Evolutionary conservation across 768 basidiomycete species (phyloP).

Genomic region (Tulasnella sp.): DNA sequence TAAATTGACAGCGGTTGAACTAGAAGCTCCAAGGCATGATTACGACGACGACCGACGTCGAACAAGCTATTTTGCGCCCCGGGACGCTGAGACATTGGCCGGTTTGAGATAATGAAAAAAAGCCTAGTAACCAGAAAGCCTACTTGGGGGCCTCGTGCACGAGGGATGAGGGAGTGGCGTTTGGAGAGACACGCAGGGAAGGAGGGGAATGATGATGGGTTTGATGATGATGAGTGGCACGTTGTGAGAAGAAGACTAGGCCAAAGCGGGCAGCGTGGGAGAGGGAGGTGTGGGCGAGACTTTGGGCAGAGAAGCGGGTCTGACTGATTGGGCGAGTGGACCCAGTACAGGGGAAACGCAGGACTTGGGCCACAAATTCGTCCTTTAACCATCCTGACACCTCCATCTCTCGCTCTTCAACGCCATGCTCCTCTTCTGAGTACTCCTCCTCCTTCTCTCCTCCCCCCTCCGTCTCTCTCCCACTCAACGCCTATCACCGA

Average conservation of each 20-base stretch:
- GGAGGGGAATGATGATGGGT: background rate
- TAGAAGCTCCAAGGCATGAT: background rate
- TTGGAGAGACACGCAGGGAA: background rate
- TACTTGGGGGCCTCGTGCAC: background rate
- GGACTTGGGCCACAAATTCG: background rate
- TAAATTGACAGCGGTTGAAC: background rate
- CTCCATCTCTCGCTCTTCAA: background rate
- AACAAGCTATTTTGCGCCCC: too few relatives aligned
- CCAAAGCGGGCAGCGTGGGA: background rate
- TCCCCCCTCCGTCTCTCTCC: background rate
- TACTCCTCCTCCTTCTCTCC: background rate
- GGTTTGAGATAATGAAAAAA: background rate
- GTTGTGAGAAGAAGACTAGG: slow-evolving; percentile 4
- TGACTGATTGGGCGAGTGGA: background rate
- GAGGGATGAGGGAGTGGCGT: slow-evolving; percentile 1
- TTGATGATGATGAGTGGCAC: background rate
- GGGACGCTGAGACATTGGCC: background rate
- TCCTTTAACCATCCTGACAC: background rate
- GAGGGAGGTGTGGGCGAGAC: slow-evolving; percentile 4
- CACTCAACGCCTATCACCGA: background rate
- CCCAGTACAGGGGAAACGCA: slow-evolving; percentile 1
- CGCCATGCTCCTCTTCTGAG: background rate
- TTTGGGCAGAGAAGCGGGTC: background rate
- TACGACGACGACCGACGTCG: background rate
- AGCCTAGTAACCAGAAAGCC: too few relatives aligned